These are phyloP conservation scores for Neurospora crassa DNA, from an alignment of 2,329 filamentous ascomycete species.

Conservation along the genomic window DNA sequence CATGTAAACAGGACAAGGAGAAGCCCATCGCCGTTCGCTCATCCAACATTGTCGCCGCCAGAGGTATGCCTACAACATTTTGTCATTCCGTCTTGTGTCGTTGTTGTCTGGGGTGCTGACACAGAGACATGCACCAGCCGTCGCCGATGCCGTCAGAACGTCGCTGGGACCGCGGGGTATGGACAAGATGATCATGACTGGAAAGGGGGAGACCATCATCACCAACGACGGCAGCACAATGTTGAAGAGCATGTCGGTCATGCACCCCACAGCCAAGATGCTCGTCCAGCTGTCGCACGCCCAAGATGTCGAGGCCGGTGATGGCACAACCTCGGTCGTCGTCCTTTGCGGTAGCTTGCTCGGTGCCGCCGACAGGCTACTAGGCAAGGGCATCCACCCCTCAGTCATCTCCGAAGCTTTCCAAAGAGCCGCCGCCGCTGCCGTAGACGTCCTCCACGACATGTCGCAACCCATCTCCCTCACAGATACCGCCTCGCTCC, in stretches of 20 bases:
- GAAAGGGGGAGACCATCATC: slow-evolving; percentile 95
- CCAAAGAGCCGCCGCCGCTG: slow-evolving; percentile 82
- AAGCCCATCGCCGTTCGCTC: slow-evolving; percentile 96
- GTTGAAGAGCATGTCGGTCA: slow-evolving; percentile 97
- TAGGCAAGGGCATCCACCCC: slow-evolving; percentile 91
- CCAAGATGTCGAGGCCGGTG: slow-evolving; percentile 96
- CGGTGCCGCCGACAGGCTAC: slow-evolving; percentile 82
- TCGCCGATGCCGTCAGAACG: slow-evolving; percentile 94
- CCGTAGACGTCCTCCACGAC: slow-evolving; percentile 81
- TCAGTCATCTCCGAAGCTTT: slow-evolving; percentile 97
- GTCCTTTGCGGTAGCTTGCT: slow-evolving; percentile 94
- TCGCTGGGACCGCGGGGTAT: slow-evolving; percentile 93
- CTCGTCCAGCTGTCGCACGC: slow-evolving; percentile 93
- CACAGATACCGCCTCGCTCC: slow-evolving; percentile 75
- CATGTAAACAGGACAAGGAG: slow-evolving; percentile 62
- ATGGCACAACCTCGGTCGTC: slow-evolving; percentile 95
- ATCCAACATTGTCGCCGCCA: slow-evolving; percentile 92
- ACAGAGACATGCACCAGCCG: slow-evolving; percentile 46
- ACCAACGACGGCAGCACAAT: slow-evolving; percentile 99
- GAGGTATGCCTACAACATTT: slow-evolving; percentile 50
- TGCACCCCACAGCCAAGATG: slow-evolving; percentile 99
- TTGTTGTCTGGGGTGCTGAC: slow-evolving; percentile 19
- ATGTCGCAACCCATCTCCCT: slow-evolving; percentile 94
- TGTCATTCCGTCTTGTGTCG: slow-evolving; percentile 1
- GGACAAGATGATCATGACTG: slow-evolving; percentile 99